Conservation (phyloP, 176 grass and related monocot genomes). For the Poa pratensis region DNA sequence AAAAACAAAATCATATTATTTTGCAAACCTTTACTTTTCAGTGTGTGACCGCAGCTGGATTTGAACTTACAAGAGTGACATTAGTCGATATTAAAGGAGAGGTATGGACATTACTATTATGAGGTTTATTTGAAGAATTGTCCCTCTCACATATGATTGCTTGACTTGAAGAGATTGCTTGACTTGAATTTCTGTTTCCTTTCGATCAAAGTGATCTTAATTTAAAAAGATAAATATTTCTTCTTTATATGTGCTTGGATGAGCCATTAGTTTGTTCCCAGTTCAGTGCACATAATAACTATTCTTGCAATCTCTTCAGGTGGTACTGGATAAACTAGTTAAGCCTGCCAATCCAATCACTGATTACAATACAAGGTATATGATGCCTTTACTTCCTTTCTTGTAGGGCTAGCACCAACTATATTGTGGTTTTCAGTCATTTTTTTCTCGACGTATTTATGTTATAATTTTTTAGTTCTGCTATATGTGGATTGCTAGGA, state of each 20-base stretch:
- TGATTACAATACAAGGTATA: constrained; percentile 97
- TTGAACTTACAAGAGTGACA: constrained; percentile 97
- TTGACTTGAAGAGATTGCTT: constrained; percentile 9
- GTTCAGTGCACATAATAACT: neutral
- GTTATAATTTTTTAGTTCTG: constrained; percentile 3
- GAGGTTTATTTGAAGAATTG: neutral
- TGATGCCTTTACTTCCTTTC: constrained; percentile 24
- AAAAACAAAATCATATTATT: constrained; percentile 28
- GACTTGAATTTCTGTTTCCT: neutral
- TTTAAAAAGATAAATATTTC: neutral
- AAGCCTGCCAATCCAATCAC: constrained; percentile 83
- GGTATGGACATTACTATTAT: constrained; percentile 48
- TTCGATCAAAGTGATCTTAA: constrained; percentile 12
- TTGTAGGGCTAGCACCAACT: neutral
- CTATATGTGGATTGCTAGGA: neutral
- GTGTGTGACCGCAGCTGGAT: constrained; percentile 84
- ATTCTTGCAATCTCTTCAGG: constrained; percentile 59
- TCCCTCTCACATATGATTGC: neutral
- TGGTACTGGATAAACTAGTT: constrained; percentile 90
- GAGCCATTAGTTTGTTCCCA: constrained; percentile 29
- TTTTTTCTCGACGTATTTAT: neutral
- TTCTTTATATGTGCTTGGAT: constrained; percentile 26
- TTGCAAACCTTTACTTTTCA: constrained; percentile 52
- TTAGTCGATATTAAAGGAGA: constrained; percentile 86
- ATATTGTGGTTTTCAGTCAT: constrained; percentile 11